Conservation (phyloP, 1,139 yeast genomes). For the Blastobotrys petasosporus region DNA sequence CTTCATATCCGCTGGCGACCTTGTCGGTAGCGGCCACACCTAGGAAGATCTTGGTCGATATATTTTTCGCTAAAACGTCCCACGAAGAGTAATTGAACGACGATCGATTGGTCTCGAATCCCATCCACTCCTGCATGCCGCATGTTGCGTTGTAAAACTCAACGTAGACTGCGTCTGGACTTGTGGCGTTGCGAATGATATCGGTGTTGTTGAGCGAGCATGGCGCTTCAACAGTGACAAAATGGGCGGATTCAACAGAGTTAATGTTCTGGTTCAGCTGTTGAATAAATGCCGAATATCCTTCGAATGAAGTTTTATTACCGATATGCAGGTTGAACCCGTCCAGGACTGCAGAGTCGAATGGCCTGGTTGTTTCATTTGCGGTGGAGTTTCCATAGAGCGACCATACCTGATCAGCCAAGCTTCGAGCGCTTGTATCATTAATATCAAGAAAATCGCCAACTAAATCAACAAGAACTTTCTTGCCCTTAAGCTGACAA, state of each 20-base stretch:
- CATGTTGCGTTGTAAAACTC: slow-evolving; percentile 94
- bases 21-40: slow-evolving; percentile 52
- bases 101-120: slow-evolving; percentile 19
- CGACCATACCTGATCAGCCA: slow-evolving; percentile 78
- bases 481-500: slow-evolving; percentile 70
- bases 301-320: slow-evolving; percentile 33
- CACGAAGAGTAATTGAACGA: slow-evolving; percentile 81
- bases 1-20: slow-evolving; percentile 63
- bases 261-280: no score
- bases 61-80: slow-evolving; percentile 66
- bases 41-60: slow-evolving; percentile 51
- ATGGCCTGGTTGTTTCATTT: slow-evolving; percentile 56
- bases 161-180: slow-evolving; percentile 75
- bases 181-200: slow-evolving; percentile 17
- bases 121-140: slow-evolving; percentile 23
- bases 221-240: slow-evolving; percentile 55
- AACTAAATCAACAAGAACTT: slow-evolving; percentile 69
- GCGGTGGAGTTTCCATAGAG: slow-evolving; percentile 75
- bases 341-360: slow-evolving; percentile 57
- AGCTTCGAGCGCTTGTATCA: slow-evolving; percentile 56
- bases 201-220: slow-evolving; percentile 44
- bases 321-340: slow-evolving; percentile 67
- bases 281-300: slow-evolving; percentile 30
- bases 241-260: slow-evolving; percentile 23
- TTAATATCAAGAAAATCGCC: slow-evolving; percentile 40